These are phyloP conservation scores for Mariannaea sp. DNA, from an alignment of 2,329 filamentous ascomycete genomes.

Conservation along the genomic window DNA sequence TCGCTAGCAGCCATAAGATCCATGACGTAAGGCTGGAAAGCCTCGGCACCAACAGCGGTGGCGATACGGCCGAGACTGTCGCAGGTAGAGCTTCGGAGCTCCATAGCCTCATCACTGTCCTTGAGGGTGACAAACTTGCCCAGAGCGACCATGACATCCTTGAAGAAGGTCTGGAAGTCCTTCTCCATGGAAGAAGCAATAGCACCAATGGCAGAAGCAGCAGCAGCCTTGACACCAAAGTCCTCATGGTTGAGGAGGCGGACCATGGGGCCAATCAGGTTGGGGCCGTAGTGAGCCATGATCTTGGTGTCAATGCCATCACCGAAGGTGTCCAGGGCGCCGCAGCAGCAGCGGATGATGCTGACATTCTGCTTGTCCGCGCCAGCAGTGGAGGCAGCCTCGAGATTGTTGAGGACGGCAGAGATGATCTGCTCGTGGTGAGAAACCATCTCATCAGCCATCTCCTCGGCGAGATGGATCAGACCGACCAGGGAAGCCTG, in stretches of 20 bases:
- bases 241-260: constrained; percentile 83
- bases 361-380: constrained; percentile 76
- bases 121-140: constrained; percentile 84
- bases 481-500: constrained; percentile 86
- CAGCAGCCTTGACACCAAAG: constrained; percentile 85
- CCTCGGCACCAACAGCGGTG: constrained; percentile 79
- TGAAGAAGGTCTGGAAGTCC: constrained; percentile 89
- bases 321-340: constrained; percentile 88
- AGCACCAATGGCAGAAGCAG: constrained; percentile 87
- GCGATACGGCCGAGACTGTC: constrained; percentile 95
- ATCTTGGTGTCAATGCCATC: constrained; percentile 80
- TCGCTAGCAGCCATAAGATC: constrained; percentile 92
- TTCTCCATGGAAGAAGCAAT: constrained; percentile 84
- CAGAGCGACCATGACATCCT: constrained; percentile 86
- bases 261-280: constrained; percentile 84
- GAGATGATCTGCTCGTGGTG: constrained; percentile 86
- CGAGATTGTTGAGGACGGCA: constrained; percentile 84
- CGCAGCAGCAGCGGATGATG: constrained; percentile 88
- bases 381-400: constrained; percentile 72
- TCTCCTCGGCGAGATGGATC: constrained; percentile 88
- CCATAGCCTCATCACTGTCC: constrained; percentile 85
- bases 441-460: constrained; percentile 85
- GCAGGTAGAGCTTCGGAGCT: constrained; percentile 85
- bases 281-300: constrained; percentile 79
- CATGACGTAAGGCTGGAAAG: constrained; percentile 89